phyloP scores from a whole-genome alignment of 148 eudicot species.

The Euryodendron excelsum region DNA sequence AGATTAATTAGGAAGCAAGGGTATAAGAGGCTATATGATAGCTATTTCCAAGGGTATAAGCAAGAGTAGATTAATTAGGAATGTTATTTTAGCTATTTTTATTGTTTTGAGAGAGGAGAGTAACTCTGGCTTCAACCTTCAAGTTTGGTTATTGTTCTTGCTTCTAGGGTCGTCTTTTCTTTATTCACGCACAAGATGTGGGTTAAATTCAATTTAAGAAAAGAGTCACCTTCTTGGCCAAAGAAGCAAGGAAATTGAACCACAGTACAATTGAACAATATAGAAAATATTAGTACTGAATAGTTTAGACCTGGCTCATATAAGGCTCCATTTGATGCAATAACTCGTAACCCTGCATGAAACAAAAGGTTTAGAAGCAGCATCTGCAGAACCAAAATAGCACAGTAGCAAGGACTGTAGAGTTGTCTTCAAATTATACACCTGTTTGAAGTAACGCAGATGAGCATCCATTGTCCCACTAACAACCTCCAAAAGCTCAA shows the following conservation, averaged over 20 bases:
- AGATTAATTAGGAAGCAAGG: no score
- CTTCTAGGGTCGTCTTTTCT: background rate
- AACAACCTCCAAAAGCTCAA: slow-evolving; percentile 84
- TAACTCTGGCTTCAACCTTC: background rate
- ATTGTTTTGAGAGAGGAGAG: background rate
- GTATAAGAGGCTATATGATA: background rate
- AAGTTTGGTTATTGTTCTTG: background rate
- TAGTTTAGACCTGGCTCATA: slow-evolving; percentile 63
- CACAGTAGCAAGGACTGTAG: background rate
- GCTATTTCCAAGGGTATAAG: background rate
- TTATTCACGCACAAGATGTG: background rate
- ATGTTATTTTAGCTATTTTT: background rate
- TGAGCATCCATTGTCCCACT: slow-evolving; percentile 87
- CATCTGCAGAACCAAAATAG: slow-evolving; percentile 13
- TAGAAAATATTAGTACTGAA: slow-evolving; percentile 8
- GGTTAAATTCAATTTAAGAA: slow-evolving; percentile 8
- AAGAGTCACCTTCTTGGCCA: slow-evolving; percentile 1
- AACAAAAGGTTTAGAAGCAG: slow-evolving; percentile 17
- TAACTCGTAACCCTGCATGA: slow-evolving; percentile 80
- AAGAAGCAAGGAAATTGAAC: background rate
- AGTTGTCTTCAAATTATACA: slow-evolving; percentile 13
- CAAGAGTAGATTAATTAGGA: slow-evolving; percentile 1
- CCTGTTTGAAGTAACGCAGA: slow-evolving; percentile 90
- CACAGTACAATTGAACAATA: slow-evolving; percentile 2
- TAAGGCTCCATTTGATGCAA: slow-evolving; percentile 89